A percentile compares a stretch with the other conserved stretches of the same genome.
Conservation (phyloP, 768 basidiomycete species). For the Galerina marginata region DNA sequence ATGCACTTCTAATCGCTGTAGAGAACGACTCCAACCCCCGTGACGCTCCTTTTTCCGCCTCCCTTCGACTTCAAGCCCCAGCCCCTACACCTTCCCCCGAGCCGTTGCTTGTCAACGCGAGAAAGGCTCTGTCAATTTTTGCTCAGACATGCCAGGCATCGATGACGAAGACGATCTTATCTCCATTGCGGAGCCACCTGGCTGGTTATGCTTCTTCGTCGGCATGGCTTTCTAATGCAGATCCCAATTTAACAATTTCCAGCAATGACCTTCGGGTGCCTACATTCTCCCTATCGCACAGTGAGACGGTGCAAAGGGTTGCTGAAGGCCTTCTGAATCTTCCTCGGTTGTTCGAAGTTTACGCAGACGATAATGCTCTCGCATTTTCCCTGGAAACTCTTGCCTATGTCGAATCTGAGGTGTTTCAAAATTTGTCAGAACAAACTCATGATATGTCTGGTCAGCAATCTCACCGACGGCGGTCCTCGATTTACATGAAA, state of each 20-base stretch:
- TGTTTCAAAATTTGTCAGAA: constrained; percentile 53
- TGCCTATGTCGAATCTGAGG: constrained; percentile 67
- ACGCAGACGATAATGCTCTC: constrained; percentile 90
- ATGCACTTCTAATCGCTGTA: constrained; percentile 58
- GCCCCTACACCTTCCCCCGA: constrained; percentile 30
- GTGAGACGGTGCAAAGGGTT: constrained; percentile 84
- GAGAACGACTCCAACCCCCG: constrained; percentile 44
- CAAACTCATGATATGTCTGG: constrained; percentile 36
- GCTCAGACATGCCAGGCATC: constrained; percentile 77
- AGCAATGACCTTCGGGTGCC: constrained; percentile 75
- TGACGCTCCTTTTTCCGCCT: constrained; percentile 36
- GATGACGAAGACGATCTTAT: constrained; percentile 83
- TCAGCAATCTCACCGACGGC: constrained; percentile 44
- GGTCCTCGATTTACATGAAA: constrained; percentile 44
- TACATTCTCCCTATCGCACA: constrained; percentile 92
- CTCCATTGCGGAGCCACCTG: constrained; percentile 80
- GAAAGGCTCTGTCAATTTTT: constrained; percentile 62
- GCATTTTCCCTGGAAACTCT: constrained; percentile 87
- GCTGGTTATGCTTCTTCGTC: constrained; percentile 69
- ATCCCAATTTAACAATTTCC: constrained; percentile 51
- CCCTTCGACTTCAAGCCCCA: constrained; percentile 34
- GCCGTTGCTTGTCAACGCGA: constrained; percentile 58
- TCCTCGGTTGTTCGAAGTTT: constrained; percentile 92
- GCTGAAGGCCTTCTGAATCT: constrained; percentile 95
- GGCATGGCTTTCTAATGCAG: constrained; percentile 64